phyloP scores from a whole-genome alignment of 2,329 filamentous ascomycete genomes.

The Neonectria faginata region DNA sequence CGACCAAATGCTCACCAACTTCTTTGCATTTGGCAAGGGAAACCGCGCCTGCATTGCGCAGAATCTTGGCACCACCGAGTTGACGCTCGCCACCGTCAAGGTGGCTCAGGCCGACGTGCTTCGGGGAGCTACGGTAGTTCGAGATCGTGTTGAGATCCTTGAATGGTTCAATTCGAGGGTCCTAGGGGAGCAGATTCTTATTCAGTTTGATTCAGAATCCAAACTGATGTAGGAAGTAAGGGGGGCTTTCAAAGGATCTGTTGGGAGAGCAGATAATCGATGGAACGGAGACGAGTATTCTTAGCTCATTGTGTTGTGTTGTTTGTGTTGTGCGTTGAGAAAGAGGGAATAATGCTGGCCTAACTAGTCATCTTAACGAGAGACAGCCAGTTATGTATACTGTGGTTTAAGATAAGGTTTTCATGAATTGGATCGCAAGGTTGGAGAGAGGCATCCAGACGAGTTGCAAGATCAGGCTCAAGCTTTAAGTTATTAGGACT shows the following conservation, averaged over 20 bases:
- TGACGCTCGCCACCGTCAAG: constrained; percentile 37
- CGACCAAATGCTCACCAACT: constrained; percentile 47
- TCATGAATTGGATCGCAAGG: too few relatives aligned
- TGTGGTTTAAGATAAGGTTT: too few relatives aligned
- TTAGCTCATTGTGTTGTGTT: too few relatives aligned
- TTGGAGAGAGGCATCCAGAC: too few relatives aligned
- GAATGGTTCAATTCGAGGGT: constrained; percentile 12
- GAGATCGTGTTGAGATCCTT: constrained; percentile 15
- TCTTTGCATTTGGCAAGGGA: constrained; percentile 63
- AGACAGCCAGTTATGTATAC: too few relatives aligned
- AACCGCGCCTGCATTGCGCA: constrained; percentile 61
- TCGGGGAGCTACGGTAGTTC: background rate
- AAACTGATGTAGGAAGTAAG: background rate
- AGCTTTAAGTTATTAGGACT: too few relatives aligned
- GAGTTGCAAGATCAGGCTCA: too few relatives aligned
- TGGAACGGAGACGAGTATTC: too few relatives aligned
- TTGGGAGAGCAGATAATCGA: background rate
- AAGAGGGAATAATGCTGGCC: too few relatives aligned
- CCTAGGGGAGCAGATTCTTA: background rate
- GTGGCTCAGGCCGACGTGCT: constrained; percentile 15
- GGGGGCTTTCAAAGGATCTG: background rate
- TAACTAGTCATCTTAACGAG: too few relatives aligned
- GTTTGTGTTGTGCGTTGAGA: too few relatives aligned
- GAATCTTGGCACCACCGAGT: constrained; percentile 59
- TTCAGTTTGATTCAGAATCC: background rate